Conservation (phyloP, 1,284 basidiomycete species). For the Leccinum solheimii region DNA sequence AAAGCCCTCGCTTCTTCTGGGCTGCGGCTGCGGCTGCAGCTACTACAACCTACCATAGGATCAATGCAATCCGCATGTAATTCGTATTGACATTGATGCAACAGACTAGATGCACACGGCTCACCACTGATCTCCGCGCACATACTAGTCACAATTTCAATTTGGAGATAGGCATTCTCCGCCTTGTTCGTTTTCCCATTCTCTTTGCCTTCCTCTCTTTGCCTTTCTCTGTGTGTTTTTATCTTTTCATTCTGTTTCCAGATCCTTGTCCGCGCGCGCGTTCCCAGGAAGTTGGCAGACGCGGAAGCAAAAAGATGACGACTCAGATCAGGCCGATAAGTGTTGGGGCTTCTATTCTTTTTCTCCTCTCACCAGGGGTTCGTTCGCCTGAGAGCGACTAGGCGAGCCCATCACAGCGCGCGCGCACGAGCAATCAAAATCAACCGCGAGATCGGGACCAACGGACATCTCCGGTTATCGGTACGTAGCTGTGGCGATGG, state of each 20-base stretch:
- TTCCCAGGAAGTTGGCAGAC: not conserved
- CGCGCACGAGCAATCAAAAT: not conserved
- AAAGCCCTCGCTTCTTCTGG: not conserved
- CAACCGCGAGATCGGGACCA: not conserved
- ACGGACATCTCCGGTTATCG: constrained; percentile 19
- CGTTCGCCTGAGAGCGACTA: not conserved
- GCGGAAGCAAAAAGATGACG: not conserved
- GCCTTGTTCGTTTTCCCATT: not conserved
- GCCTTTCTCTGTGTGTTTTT: not conserved
- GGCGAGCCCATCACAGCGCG: not conserved
- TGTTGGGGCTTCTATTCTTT: not conserved
- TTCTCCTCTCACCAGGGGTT: not conserved
- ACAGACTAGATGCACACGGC: not conserved
- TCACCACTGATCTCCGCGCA: constrained; percentile 14
- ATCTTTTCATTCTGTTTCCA: not conserved
- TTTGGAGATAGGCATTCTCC: not conserved
- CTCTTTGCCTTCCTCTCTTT: not conserved
- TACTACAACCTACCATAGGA: constrained; percentile 6
- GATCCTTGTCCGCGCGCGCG: constrained; percentile 7
- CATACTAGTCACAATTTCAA: not conserved
- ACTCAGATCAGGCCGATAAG: constrained; percentile 6
- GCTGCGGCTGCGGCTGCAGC: not conserved
- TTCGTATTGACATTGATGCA: constrained; percentile 7
- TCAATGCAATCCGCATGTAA: constrained; percentile 5
- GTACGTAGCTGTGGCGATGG: not conserved